These are phyloP conservation scores for Ramalina peruviana DNA, from an alignment of 495 filamentous ascomycete genomes.

Conservation along the genomic window DNA sequence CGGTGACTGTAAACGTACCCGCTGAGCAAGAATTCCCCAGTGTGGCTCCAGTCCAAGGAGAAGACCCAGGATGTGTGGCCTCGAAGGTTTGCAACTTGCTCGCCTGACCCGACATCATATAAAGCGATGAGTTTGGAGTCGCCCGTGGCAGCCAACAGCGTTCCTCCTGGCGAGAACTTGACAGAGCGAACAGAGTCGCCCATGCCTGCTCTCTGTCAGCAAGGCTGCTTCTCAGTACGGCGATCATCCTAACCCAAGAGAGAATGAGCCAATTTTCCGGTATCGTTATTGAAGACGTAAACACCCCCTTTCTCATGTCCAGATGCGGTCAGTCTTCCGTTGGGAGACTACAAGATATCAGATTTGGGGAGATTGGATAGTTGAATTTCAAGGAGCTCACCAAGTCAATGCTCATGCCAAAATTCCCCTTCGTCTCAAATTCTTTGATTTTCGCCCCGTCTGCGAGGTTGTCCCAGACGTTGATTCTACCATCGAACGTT, in stretches of 20 bases:
- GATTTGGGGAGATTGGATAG: constrained; percentile 8
- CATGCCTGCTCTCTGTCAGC: constrained; percentile 41
- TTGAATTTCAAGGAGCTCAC: constrained; percentile 25
- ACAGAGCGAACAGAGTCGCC: constrained; percentile 72
- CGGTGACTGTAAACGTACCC: constrained; percentile 36
- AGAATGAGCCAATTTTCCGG: constrained; percentile 72
- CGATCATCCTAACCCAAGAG: constrained; percentile 49
- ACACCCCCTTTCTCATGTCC: constrained; percentile 90
- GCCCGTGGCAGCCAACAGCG: constrained; percentile 79
- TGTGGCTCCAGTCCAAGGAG: constrained; percentile 79
- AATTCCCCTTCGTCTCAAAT: constrained; percentile 82
- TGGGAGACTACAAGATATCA: constrained; percentile 35
- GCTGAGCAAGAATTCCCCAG: constrained; percentile 85
- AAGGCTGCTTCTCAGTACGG: neutral
- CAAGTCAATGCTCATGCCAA: constrained; percentile 79
- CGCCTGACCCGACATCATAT: constrained; percentile 82
- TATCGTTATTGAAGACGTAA: constrained; percentile 88
- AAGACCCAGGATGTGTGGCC: constrained; percentile 79
- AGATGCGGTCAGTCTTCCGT: constrained; percentile 76
- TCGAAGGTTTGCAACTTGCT: constrained; percentile 74
- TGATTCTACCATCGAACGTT: constrained; percentile 70
- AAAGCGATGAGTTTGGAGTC: constrained; percentile 78
- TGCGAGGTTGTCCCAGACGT: constrained; percentile 64
- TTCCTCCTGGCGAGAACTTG: constrained; percentile 73
- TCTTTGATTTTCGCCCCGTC: constrained; percentile 45